Conservation (phyloP, 352 stramenopile species). For the Hyaloperonospora arabidopsidis region DNA sequence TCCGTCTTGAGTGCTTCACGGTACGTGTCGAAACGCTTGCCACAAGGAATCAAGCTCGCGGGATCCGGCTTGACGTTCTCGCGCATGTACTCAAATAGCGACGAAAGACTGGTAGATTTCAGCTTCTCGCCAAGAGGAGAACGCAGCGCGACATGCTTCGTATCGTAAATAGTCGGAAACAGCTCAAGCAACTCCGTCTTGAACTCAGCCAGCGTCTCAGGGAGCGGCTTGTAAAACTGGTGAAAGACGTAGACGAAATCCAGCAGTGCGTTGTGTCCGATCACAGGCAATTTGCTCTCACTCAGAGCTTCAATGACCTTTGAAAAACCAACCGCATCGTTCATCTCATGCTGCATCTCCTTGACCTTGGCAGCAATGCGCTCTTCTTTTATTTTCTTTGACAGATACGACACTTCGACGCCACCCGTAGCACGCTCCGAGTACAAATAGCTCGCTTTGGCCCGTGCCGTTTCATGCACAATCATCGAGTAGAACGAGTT, state of each 20-base stretch:
- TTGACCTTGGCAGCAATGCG: conserved; percentile 42
- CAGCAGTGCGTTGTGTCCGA: conserved; percentile 78
- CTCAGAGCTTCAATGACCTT: conserved; percentile 67
- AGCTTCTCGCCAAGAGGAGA: conserved; percentile 48
- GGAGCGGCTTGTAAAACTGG: conserved; percentile 78
- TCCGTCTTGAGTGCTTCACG: conserved; percentile 47
- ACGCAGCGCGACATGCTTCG: conserved; percentile 60
- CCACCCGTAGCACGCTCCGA: conserved; percentile 36
- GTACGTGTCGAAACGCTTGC: conserved; percentile 57
- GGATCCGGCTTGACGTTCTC: conserved; percentile 50
- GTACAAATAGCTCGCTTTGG: conserved; percentile 57
- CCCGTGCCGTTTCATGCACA: conserved; percentile 51
- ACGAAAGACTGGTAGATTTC: conserved; percentile 48
- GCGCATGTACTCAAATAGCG: conserved; percentile 74
- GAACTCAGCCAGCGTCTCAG: conserved; percentile 57
- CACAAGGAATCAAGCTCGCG: conserved; percentile 44
- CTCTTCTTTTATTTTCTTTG: conserved; percentile 57
- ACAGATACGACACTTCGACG: conserved; percentile 56
- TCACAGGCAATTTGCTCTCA: conserved; percentile 63
- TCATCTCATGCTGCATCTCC: conserved; percentile 51
- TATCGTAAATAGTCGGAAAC: conserved; percentile 77
- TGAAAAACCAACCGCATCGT: conserved; percentile 69
- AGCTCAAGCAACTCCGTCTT: conserved; percentile 56
- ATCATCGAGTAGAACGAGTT: conserved; percentile 76
- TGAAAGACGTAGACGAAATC: conserved; percentile 83